Conservation (phyloP, 2,329 filamentous ascomycete genomes). For the Cordyceps pruinosa region DNA sequence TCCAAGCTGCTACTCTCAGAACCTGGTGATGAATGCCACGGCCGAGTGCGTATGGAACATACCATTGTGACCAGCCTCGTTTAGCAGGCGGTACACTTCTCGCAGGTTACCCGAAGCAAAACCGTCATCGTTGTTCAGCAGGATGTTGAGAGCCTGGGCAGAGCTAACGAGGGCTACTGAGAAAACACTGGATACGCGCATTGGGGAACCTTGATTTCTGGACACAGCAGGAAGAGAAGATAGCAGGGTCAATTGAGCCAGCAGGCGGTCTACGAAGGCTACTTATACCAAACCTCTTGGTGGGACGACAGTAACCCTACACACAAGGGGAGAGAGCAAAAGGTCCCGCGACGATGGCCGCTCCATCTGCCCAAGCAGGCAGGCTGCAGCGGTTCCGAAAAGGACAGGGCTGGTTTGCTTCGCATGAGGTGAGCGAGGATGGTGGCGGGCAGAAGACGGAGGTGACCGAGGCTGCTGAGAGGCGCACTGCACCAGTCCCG, state of each 20-base stretch:
- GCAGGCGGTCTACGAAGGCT: background rate
- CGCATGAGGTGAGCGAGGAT: background rate
- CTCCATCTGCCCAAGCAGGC: background rate
- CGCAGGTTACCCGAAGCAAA: slow-evolving; percentile 25
- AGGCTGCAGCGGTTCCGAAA: background rate
- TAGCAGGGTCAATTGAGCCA: background rate
- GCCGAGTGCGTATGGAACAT: background rate
- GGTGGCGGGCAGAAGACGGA: background rate
- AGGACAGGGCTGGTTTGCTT: background rate
- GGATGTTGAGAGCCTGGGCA: slow-evolving; percentile 22
- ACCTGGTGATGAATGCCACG: background rate
- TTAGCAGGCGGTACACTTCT: slow-evolving; percentile 24
- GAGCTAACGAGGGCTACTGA: slow-evolving; percentile 1
- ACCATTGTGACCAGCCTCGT: slow-evolving; percentile 24
- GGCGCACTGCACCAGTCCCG: background rate
- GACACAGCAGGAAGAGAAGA: background rate
- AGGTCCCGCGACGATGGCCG: background rate
- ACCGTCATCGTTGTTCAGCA: slow-evolving; percentile 26
- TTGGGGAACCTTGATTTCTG: background rate
- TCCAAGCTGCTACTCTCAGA: slow-evolving; percentile 18
- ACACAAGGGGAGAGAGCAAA: background rate
- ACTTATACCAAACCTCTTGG: slow-evolving; percentile 5
- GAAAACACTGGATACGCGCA: slow-evolving; percentile 1
- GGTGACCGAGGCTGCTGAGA: slow-evolving; percentile 1
- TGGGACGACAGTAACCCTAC: background rate